Base-by-base conservation (phyloP, 768 basidiomycete species). In the Mycena polygramma region DNA sequence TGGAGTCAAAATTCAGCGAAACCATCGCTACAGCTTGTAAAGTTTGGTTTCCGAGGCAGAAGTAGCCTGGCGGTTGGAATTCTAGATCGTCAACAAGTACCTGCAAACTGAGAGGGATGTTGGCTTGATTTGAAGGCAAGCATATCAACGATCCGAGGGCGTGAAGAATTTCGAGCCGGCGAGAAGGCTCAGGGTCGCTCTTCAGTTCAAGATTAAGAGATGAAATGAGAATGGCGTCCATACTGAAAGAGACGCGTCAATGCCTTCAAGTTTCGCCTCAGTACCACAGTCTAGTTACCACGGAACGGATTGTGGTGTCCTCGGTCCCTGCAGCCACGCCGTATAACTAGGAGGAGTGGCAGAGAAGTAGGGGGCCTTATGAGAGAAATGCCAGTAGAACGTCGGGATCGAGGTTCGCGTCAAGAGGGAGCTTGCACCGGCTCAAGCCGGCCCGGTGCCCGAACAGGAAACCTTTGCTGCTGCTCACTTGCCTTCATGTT, bases 41-140 rank as follows among this genome's bases (percentile, higher is more conserved):
- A 36, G 36, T 61, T 41, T 53, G 30, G 15, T 7, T 7, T 36
- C 58, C 59, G 19, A 46, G 15, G 26, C 7, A 24, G 0, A 22
- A 4, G 14, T 45, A 30, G 11, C 14, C 30, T 30, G 30, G 2
- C n/a, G 58, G 66, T 19, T 24, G 26, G 6, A 15, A 45, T 30
- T 61, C 36, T 35, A 61, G 26, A 11, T 53, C 51, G 20, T 46
- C 30, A 24, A 68, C 58, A 54, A 68, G 51, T 19, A 68, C 36
- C 58, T 54, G 66, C 26, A 68, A 48, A 48, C 61, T 61, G 30
- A 54, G 52, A 39, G 41, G 52, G 36, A 52, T 52, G 24, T 68
- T 49, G 7, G n/a, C 43, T 36, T 55, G 39, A 14, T 37, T 52
- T 39, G 66, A 68, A 39, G 51, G 51, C 19, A 36, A 20, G 24